These are phyloP conservation scores for Amphicarpaea edgeworthii DNA, from an alignment of 306 rosid species.

Conservation along the genomic window DNA sequence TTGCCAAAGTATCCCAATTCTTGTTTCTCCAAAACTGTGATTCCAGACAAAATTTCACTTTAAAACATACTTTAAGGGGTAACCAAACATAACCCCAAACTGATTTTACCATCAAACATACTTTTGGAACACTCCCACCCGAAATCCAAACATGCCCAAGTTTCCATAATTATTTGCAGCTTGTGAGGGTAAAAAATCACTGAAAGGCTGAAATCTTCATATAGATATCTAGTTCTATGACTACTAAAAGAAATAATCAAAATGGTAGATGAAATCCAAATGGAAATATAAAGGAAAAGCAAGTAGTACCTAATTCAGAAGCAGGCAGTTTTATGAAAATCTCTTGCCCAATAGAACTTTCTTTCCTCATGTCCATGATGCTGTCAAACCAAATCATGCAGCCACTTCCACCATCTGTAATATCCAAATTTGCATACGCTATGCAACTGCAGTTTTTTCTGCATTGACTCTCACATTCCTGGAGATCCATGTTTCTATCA, in stretches of 20 bases:
- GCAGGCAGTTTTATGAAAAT: slow-evolving; percentile 30
- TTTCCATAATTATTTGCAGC: slow-evolving; percentile 4
- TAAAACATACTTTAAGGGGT: too few species aligned
- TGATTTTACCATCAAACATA: too few species aligned
- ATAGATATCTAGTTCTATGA: too few species aligned
- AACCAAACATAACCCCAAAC: too few species aligned
- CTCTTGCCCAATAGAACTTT: slow-evolving; percentile 2
- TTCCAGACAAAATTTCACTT: too few species aligned
- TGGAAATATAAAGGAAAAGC: too few species aligned
- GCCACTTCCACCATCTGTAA: slow-evolving; percentile 44
- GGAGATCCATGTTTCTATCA: slow-evolving; percentile 13
- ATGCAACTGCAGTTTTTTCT: slow-evolving; percentile 47
- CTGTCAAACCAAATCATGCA: slow-evolving; percentile 36
- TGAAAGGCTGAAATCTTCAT: not conserved
- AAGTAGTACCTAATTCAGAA: slow-evolving; percentile 42
- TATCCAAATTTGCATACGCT: slow-evolving; percentile 45
- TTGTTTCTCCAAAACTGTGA: too few species aligned
- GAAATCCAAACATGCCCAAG: too few species aligned
- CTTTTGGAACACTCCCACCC: too few species aligned
- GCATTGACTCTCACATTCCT: slow-evolving; percentile 48
- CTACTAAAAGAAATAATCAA: too few species aligned
- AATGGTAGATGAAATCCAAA: not conserved
- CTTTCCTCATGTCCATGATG: slow-evolving; percentile 47
- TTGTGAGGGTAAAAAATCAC: not conserved
- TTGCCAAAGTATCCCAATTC: too few species aligned